phyloP scores from a whole-genome alignment of 1,284 basidiomycete species.

The Sporisorium sorghi region DNA sequence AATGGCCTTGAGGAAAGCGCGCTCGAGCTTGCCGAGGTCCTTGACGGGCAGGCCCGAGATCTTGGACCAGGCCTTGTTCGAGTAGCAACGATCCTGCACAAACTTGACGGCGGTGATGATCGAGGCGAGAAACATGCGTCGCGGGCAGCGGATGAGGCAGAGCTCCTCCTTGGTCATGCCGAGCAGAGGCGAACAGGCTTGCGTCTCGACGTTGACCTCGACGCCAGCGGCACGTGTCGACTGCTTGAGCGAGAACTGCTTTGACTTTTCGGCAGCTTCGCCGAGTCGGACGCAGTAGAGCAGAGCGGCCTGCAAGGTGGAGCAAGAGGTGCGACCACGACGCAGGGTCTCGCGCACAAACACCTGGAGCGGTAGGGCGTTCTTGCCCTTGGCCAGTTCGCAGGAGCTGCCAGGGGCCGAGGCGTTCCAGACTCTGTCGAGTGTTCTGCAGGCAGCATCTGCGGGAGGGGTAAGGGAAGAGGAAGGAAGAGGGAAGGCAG shows the following conservation, averaged over 20 bases:
- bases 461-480: neutral
- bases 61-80: slow-evolving; percentile 88
- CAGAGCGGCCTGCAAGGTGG: slow-evolving; percentile 64
- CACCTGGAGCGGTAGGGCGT: slow-evolving; percentile 59
- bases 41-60: slow-evolving; percentile 70
- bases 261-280: slow-evolving; percentile 28
- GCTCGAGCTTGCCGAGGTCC: slow-evolving; percentile 71
- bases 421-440: slow-evolving; percentile 52
- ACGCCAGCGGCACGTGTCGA: slow-evolving; percentile 25
- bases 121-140: slow-evolving; percentile 86
- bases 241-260: slow-evolving; percentile 26
- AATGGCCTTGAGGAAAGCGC: slow-evolving; percentile 70
- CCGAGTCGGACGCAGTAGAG: slow-evolving; percentile 63
- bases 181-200: slow-evolving; percentile 33
- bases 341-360: slow-evolving; percentile 67
- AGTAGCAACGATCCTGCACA: slow-evolving; percentile 90
- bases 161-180: slow-evolving; percentile 46
- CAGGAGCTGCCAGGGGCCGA: slow-evolving; percentile 32
- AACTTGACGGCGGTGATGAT: slow-evolving; percentile 91
- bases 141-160: slow-evolving; percentile 74
- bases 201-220: slow-evolving; percentile 20
- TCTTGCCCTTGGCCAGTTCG: slow-evolving; percentile 44
- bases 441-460: slow-evolving; percentile 52
- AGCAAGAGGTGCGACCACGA: slow-evolving; percentile 65
- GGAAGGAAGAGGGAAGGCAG: neutral